Evolutionary conservation across 257 asterid genomes (phyloP).

Genomic region (Solanum verrucosum): DNA sequence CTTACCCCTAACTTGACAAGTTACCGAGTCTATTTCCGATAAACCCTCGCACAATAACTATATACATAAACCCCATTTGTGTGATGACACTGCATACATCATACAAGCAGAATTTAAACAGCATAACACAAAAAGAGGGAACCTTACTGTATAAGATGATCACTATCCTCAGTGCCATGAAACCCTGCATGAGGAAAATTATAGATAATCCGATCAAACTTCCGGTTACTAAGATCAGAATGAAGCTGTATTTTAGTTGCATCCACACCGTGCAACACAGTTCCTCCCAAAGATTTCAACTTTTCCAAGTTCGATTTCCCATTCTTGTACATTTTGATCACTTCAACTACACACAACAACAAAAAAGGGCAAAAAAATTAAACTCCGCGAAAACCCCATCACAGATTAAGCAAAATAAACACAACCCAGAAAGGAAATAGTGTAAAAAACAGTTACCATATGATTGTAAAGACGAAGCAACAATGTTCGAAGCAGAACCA

Average conservation of each 20-base stretch:
- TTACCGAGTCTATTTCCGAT: background rate
- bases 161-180: slow-evolving; percentile 26
- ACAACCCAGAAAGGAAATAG: background rate
- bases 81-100: background rate
- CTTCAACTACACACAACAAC: slow-evolving; percentile 18
- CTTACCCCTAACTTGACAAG: background rate
- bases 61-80: background rate
- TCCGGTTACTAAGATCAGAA: slow-evolving; percentile 15
- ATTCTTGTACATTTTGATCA: slow-evolving; percentile 39
- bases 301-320: slow-evolving; percentile 23
- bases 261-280: slow-evolving; percentile 40
- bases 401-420: background rate
- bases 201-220: slow-evolving; percentile 46
- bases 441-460: slow-evolving; percentile 21
- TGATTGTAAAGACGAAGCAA: slow-evolving; percentile 51
- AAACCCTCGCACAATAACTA: background rate
- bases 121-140: background rate
- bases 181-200: slow-evolving; percentile 85
- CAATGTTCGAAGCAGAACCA: slow-evolving; percentile 23
- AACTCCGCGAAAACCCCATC: background rate
- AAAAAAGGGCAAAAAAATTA: background rate
- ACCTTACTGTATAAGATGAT: slow-evolving; percentile 18
- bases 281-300: slow-evolving; percentile 32
- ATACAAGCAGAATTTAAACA: background rate
- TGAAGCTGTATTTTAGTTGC: slow-evolving; percentile 32